Percentiles rank a stretch among this genome's conserved stretches.
phyloP scores from a whole-genome alignment of 1,139 yeast species.

The Wickerhamiella pararugosa region DNA sequence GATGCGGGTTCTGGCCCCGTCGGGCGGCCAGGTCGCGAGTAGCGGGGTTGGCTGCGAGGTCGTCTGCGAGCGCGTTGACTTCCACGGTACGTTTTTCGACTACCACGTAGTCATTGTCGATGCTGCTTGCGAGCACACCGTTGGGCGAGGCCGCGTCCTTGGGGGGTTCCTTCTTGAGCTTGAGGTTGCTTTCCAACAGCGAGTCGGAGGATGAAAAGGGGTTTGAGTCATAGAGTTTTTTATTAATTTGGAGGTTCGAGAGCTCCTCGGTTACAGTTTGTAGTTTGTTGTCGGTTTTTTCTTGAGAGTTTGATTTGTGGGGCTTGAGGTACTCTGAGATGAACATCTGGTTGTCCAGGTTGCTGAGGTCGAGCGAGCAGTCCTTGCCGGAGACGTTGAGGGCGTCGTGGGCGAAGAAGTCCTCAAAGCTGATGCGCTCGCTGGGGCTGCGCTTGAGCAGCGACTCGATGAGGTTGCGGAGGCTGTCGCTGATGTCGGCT shows the following conservation, averaged over 20 bases:
- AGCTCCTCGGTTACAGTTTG: too few relatives aligned
- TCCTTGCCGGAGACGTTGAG: slow-evolving; percentile 33
- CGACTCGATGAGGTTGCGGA: slow-evolving; percentile 56
- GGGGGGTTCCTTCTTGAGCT: not conserved
- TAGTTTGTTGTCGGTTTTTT: not conserved
- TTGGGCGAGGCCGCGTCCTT: not conserved
- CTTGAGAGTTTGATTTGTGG: slow-evolving; percentile 6
- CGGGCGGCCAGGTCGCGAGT: slow-evolving; percentile 1
- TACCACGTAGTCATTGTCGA: slow-evolving; percentile 68
- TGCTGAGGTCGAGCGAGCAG: slow-evolving; percentile 50
- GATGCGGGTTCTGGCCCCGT: not conserved
- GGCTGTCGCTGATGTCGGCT: slow-evolving; percentile 36
- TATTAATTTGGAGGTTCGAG: too few relatives aligned
- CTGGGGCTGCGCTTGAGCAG: slow-evolving; percentile 72
- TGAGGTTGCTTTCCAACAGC: not conserved
- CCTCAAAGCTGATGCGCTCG: slow-evolving; percentile 75
- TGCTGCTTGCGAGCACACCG: not conserved
- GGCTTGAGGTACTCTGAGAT: slow-evolving; percentile 56
- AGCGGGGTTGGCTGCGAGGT: slow-evolving; percentile 33
- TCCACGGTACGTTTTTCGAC: slow-evolving; percentile 91
- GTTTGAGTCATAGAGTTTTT: not conserved
- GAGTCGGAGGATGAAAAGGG: slow-evolving; percentile 1
- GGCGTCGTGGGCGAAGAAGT: slow-evolving; percentile 52
- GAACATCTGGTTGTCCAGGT: slow-evolving; percentile 62
- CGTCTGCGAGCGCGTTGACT: slow-evolving; percentile 90